phyloP scores from a whole-genome alignment of 23 red algal genomes.

The Pyropia haitanensis region DNA sequence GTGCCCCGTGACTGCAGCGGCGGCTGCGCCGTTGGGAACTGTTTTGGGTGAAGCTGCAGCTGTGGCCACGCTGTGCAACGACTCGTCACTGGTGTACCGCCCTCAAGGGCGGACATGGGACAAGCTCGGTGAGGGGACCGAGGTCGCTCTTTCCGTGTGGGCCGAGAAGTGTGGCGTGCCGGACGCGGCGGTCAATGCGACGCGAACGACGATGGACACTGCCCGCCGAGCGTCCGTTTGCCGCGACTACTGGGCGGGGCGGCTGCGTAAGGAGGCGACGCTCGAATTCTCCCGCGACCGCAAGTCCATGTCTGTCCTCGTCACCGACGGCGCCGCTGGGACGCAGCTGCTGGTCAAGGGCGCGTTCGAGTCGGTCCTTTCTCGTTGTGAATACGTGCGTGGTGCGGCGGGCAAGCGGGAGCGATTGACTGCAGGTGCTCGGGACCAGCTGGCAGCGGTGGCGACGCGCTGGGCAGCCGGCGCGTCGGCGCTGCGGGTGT shows the following conservation, averaged over 20 bases:
- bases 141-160: slow-evolving; percentile 81
- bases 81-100: slow-evolving; percentile 61
- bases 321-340: slow-evolving; percentile 10
- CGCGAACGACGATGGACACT: slow-evolving; percentile 9
- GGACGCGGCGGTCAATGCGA: slow-evolving; percentile 19
- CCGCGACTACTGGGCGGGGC: slow-evolving; percentile 56
- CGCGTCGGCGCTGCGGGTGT: slow-evolving; percentile 46
- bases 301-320: slow-evolving; percentile 95
- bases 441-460: slow-evolving; percentile 29
- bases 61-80: slow-evolving; percentile 88
- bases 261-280: slow-evolving; percentile 49
- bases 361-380: slow-evolving; percentile 78
- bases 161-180: slow-evolving; percentile 83
- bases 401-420: slow-evolving; percentile 18
- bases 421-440: slow-evolving; percentile 20
- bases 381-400: slow-evolving; percentile 47
- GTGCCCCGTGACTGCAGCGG: not conserved
- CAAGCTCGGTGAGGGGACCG: slow-evolving; percentile 89
- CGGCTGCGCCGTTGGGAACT: slow-evolving; percentile 1
- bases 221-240: slow-evolving; percentile 27
- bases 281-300: slow-evolving; percentile 95
- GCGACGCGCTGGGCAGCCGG: slow-evolving; percentile 31
- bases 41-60: slow-evolving; percentile 50
- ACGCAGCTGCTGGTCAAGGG: slow-evolving; percentile 83
- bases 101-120: slow-evolving; percentile 41